A percentile compares a stretch with the other conserved stretches of the same genome.
Evolutionary conservation across 225 moss, liverwort and hornwort genomes (phyloP).

Genomic region (Neckera pumila): DNA sequence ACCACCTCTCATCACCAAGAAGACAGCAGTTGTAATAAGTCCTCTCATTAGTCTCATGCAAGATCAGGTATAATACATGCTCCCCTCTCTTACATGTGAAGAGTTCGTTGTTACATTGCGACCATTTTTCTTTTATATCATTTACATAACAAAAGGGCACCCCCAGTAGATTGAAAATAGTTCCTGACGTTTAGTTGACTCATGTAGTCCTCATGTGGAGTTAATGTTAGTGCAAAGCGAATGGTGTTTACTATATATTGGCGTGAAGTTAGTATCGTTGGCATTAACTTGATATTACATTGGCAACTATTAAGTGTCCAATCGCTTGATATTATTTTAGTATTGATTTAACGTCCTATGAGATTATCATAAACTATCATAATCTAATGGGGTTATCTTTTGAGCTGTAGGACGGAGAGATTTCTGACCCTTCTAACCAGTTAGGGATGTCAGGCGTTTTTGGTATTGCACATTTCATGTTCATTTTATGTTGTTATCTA

Average conservation of each 20-base stretch:
- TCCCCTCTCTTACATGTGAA: background rate
- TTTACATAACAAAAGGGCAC: background rate
- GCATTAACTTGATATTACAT: background rate
- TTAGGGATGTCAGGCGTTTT: background rate
- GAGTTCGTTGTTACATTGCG: background rate
- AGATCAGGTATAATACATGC: constrained; percentile 50
- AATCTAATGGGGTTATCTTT: background rate
- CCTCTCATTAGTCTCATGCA: constrained; percentile 97
- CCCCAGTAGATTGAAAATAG: background rate
- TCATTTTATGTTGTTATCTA: background rate
- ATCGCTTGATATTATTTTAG: background rate
- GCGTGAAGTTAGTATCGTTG: background rate
- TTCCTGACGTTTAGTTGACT: background rate
- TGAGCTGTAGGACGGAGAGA: background rate
- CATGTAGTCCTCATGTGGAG: background rate
- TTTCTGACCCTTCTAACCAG: background rate
- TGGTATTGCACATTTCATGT: background rate
- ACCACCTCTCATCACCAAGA: constrained; percentile 83
- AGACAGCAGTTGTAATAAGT: constrained; percentile 90
- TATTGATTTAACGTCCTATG: background rate
- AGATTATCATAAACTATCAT: background rate
- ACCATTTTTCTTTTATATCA: background rate
- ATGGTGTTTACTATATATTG: background rate
- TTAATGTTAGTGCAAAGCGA: background rate
- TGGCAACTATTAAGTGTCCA: background rate